phyloP scores from a whole-genome alignment of 1,284 basidiomycete genomes.

The Peniophora sp. region DNA sequence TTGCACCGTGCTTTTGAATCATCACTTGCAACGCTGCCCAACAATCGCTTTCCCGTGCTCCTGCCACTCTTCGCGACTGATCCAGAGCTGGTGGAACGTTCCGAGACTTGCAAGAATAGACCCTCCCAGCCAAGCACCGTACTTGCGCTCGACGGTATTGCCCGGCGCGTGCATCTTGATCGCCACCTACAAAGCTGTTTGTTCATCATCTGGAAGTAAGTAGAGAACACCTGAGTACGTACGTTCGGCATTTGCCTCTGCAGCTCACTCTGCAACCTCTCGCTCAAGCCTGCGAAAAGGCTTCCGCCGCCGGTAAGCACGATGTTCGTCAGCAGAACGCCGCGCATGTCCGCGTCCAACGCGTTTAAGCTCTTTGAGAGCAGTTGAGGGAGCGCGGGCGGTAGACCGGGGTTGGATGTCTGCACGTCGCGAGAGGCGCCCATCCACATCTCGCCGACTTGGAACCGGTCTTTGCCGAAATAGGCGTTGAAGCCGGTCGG shows the following conservation, averaged over 20 bases:
- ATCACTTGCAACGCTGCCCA: constrained; percentile 71
- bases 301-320: constrained; percentile 92
- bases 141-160: constrained; percentile 81
- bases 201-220: background rate
- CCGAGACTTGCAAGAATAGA: constrained; percentile 89
- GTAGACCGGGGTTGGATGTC: constrained; percentile 61
- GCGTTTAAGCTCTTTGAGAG: constrained; percentile 76
- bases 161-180: constrained; percentile 84
- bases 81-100: constrained; percentile 96
- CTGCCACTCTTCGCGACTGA: constrained; percentile 88
- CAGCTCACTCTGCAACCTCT: constrained; percentile 81
- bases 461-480: constrained; percentile 79
- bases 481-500: constrained; percentile 88
- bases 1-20: background rate
- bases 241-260: constrained; percentile 75
- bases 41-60: constrained; percentile 76
- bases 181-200: constrained; percentile 28
- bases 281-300: constrained; percentile 79
- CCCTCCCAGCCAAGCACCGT: constrained; percentile 90
- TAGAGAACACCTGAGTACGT: constrained; percentile 19
- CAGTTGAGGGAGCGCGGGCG: constrained; percentile 71
- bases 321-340: constrained; percentile 86
- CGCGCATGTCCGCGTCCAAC: constrained; percentile 89
- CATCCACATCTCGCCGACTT: constrained; percentile 88
- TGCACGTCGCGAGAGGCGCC: constrained; percentile 61